A percentile compares a stretch with the other conserved stretches of the same genome.
phyloP scores from a whole-genome alignment of 2,329 filamentous ascomycete genomes.

The Arthroderma sp. region DNA sequence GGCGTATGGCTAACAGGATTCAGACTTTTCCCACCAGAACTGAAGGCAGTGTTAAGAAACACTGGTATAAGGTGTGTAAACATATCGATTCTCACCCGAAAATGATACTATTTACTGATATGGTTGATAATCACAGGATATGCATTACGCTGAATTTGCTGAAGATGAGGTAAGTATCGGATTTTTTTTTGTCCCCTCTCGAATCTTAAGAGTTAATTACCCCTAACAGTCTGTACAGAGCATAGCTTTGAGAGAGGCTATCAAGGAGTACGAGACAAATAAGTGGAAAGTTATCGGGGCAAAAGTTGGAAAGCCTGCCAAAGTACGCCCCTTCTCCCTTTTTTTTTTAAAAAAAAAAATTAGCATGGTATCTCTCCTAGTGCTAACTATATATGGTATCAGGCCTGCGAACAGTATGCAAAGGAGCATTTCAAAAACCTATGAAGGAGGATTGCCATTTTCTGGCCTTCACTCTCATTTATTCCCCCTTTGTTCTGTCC shows the following conservation, averaged over 20 bases:
- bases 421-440: constrained; percentile 70
- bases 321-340: constrained; percentile 41
- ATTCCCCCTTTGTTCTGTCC: not conserved
- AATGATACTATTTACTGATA: not conserved
- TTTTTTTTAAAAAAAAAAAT: not conserved
- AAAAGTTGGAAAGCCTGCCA: constrained; percentile 95
- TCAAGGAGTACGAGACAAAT: constrained; percentile 97
- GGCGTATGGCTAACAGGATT: constrained; percentile 6
- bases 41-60: constrained; percentile 97
- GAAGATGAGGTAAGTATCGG: constrained; percentile 66
- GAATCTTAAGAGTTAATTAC: constrained; percentile 2
- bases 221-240: constrained; percentile 17
- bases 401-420: constrained; percentile 85
- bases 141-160: constrained; percentile 98
- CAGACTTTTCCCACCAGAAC: constrained; percentile 86
- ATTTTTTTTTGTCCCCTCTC: constrained; percentile 13
- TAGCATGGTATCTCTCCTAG: constrained; percentile 12
- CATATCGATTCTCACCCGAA: not conserved
- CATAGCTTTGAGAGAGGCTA: constrained; percentile 62
- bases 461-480: not conserved
- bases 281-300: constrained; percentile 97
- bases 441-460: constrained; percentile 10
- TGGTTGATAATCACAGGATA: constrained; percentile 49
- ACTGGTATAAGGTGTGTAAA: constrained; percentile 82
- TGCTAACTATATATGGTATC: constrained; percentile 4